Base-by-base conservation (phyloP, 192 early-diverging fungal species). In the Mycoemilia scoparia region DNA sequence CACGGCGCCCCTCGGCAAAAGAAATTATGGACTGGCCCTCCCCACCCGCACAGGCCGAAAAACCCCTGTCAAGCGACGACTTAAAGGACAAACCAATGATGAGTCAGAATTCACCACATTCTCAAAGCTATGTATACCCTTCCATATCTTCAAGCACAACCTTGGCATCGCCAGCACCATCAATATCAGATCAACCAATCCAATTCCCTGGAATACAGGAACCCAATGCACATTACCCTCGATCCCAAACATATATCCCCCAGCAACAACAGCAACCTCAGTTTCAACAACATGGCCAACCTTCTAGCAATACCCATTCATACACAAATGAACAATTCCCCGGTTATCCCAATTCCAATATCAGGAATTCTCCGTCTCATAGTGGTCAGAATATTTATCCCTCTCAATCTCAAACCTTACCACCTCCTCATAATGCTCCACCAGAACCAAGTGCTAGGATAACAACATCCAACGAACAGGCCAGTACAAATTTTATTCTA, bases 381-480 rank as follows among this genome's bases (percentile, higher is more conserved):
- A 0, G 36, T 36, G 2, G 27, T 38, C 1, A 49, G 49, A 2
- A 43, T 54, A 2, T 62, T 62, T 32, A 46, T 57, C 12, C 60
- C 60, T 62, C 1, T 54, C 60, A 0, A 48, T 51, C 3, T 29
- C 54, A 24, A 50, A 24, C 4, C 36, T 57, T 12, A 53, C 54
- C 1, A 13, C 35, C 0, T 21, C 36, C 1, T 23, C 35, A 1
- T 20, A 7, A 1, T 29, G 15, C 10, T 33, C 39, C 25, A 34
- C 53, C 21, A 47, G 32, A 21, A n/a, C n/a, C n/a, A n/a, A n/a
- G n/a, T n/a, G n/a, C n/a, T n/a, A n/a, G n/a, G n/a, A n/a, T n/a
- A n/a, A n/a, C n/a, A n/a, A n/a, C n/a, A n/a, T n/a, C 27, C 27
- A 49, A 50, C 38, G 34, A 46, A 7, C 33, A 36, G 20, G 39